phyloP scores from a whole-genome alignment of 768 basidiomycete genomes.

The Austroboletus eburneus region DNA sequence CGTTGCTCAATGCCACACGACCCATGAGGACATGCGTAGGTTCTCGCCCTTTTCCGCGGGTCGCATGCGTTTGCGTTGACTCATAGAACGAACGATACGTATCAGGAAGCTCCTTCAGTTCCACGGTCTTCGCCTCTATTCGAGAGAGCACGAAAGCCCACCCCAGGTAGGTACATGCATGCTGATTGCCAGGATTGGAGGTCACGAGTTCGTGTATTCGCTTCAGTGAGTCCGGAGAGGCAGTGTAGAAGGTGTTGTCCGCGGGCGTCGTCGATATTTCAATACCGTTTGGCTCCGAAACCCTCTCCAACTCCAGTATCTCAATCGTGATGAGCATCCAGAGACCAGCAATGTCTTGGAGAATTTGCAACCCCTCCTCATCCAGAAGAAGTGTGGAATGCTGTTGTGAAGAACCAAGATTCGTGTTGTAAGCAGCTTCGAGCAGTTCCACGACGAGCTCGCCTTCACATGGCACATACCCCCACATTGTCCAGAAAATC shows the following conservation, averaged over 20 bases:
- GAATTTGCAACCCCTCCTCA: conserved; percentile 63
- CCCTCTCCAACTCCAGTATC: conserved; percentile 71
- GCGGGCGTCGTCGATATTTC: conserved; percentile 50
- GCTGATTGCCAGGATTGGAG: conserved; percentile 56
- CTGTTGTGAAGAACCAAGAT: conserved; percentile 60
- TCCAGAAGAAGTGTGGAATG: conserved; percentile 66
- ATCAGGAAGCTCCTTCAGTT: conserved; percentile 49
- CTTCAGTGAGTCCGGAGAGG: conserved; percentile 59
- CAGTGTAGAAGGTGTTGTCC: conserved; percentile 50
- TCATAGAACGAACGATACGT: conserved; percentile 56
- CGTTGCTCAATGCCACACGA: conserved; percentile 50
- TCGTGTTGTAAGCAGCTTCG: conserved; percentile 58
- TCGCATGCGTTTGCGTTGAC: conserved; percentile 40
- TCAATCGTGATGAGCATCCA: conserved; percentile 82
- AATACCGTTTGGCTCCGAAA: conserved; percentile 48
- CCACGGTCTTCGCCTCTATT: conserved; percentile 42
- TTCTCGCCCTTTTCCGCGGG: conserved; percentile 53
- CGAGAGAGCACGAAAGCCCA: conserved; percentile 84
- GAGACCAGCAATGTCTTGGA: conserved; percentile 63
- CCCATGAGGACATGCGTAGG: conserved; percentile 55
- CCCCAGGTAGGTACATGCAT: conserved; percentile 66
- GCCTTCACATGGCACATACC: conserved; percentile 61
- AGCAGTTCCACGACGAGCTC: conserved; percentile 59
- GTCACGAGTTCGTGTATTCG: conserved; percentile 66
- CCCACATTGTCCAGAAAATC: conserved; percentile 88